Evolutionary conservation across 2,329 filamentous ascomycete genomes (phyloP).

Genomic region (Tricladium varicosporioides): DNA sequence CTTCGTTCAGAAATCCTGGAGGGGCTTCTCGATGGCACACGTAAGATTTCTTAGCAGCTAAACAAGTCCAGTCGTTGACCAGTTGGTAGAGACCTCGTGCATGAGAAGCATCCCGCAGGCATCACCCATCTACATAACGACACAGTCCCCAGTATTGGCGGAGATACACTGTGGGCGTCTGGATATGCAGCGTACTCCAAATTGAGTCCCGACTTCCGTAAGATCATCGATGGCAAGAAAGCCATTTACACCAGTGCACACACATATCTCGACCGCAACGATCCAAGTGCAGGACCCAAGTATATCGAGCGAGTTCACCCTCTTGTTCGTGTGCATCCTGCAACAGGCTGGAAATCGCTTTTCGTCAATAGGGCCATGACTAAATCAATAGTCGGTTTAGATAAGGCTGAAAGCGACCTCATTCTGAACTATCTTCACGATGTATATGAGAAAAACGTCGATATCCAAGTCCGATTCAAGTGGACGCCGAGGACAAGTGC

Average conservation of each 20-base stretch:
- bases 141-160: slow-evolving; percentile 55
- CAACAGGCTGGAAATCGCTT: slow-evolving; percentile 71
- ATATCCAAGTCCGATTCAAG: slow-evolving; percentile 70
- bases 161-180: slow-evolving; percentile 71
- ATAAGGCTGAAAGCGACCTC: slow-evolving; percentile 65
- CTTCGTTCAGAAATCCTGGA: slow-evolving; percentile 64
- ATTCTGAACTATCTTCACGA: slow-evolving; percentile 66
- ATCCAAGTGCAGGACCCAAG: slow-evolving; percentile 60
- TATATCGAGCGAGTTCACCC: slow-evolving; percentile 67
- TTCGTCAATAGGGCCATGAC: slow-evolving; percentile 73
- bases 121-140: slow-evolving; percentile 71
- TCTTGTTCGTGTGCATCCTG: slow-evolving; percentile 68
- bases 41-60: slow-evolving; percentile 7
- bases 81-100: slow-evolving; percentile 55
- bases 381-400: slow-evolving; percentile 64
- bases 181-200: slow-evolving; percentile 74
- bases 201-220: slow-evolving; percentile 66
- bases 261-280: slow-evolving; percentile 62
- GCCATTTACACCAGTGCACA: slow-evolving; percentile 68
- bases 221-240: slow-evolving; percentile 64
- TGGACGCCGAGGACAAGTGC: slow-evolving; percentile 68
- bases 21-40: slow-evolving; percentile 69
- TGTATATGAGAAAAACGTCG: slow-evolving; percentile 65
- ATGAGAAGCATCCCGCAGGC: slow-evolving; percentile 68
- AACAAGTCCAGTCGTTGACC: no score